phyloP scores from a whole-genome alignment of 495 filamentous ascomycete species.

The Lindgomyces ingoldianus region DNA sequence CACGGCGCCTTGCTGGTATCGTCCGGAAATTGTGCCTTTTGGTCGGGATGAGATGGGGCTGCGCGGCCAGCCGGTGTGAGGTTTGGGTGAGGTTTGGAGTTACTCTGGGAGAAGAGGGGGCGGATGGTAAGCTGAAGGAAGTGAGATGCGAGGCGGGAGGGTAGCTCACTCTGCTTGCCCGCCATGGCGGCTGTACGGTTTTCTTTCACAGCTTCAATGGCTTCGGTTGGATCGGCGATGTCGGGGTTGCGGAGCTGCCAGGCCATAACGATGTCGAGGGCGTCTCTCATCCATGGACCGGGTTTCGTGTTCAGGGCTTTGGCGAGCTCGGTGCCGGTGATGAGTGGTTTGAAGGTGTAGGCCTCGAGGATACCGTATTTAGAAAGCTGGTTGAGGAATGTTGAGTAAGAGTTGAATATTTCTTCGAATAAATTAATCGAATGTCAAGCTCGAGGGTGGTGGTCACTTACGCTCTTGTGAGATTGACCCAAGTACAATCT shows the following conservation, averaged over 20 bases:
- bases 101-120: conserved; percentile 42
- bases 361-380: conserved; percentile 50
- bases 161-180: conserved; percentile 44
- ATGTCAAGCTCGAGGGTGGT: neutral
- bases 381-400: conserved; percentile 56
- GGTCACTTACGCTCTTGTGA: conserved; percentile 34
- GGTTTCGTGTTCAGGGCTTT: conserved; percentile 60
- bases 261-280: conserved; percentile 68
- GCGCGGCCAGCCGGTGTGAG: conserved; percentile 45
- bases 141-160: conserved; percentile 41
- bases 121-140: conserved; percentile 50
- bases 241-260: conserved; percentile 87
- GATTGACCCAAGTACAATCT: conserved; percentile 44
- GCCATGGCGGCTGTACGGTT: neutral
- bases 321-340: conserved; percentile 60
- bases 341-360: conserved; percentile 47
- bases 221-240: conserved; percentile 58
- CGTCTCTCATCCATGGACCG: conserved; percentile 77
- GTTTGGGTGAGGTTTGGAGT: conserved; percentile 9
- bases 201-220: conserved; percentile 56
- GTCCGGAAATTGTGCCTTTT: neutral
- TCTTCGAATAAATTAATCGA: conserved; percentile 40
- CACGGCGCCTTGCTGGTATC: conserved; percentile 68
- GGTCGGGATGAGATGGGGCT: conserved; percentile 21
- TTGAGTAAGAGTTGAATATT: conserved; percentile 51